Conservation (phyloP, 2,329 filamentous ascomycete species). For the Phyllosticta capitalensis region DNA sequence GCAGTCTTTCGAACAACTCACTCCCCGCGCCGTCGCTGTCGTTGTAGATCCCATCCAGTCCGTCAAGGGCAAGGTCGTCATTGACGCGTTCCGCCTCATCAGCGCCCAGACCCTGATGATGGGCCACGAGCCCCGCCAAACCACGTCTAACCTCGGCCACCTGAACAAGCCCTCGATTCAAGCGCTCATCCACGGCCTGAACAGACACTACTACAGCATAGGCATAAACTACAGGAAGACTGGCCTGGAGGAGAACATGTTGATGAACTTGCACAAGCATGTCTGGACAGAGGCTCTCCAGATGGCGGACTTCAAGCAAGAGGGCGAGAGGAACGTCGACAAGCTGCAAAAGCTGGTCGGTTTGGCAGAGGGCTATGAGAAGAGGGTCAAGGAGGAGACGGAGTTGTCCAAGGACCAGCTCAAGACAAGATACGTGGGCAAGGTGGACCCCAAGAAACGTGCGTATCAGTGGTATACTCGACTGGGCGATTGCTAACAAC, state of each 20-base stretch:
- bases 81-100: constrained; percentile 97
- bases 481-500: constrained; percentile 16
- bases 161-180: constrained; percentile 99
- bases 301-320: constrained; percentile 89
- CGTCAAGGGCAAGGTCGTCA: constrained; percentile 98
- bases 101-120: constrained; percentile 97
- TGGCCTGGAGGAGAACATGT: constrained; percentile 95
- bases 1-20: constrained; percentile 98
- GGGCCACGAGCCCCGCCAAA: constrained; percentile 94
- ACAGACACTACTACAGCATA: constrained; percentile 98
- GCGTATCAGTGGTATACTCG: constrained; percentile 21
- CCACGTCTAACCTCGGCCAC: constrained; percentile 93
- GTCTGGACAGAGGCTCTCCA: constrained; percentile 96
- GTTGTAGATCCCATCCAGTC: constrained; percentile 98
- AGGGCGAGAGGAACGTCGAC: constrained; percentile 79
- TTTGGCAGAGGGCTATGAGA: constrained; percentile 93
- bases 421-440: constrained; percentile 97
- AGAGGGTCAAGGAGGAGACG: constrained; percentile 97
- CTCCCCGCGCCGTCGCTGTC: constrained; percentile 89
- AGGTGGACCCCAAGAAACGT: constrained; percentile 98
- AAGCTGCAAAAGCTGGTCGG: constrained; percentile 76
- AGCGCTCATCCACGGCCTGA: constrained; percentile 93
- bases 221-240: constrained; percentile 98
- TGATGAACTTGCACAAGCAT: constrained; percentile 99
- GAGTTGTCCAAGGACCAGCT: constrained; percentile 95